Evolutionary conservation across 192 early-diverging fungal genomes (phyloP), one percentile per base, ranked within the genome.

Genomic region (Podila minutissima): DNA sequence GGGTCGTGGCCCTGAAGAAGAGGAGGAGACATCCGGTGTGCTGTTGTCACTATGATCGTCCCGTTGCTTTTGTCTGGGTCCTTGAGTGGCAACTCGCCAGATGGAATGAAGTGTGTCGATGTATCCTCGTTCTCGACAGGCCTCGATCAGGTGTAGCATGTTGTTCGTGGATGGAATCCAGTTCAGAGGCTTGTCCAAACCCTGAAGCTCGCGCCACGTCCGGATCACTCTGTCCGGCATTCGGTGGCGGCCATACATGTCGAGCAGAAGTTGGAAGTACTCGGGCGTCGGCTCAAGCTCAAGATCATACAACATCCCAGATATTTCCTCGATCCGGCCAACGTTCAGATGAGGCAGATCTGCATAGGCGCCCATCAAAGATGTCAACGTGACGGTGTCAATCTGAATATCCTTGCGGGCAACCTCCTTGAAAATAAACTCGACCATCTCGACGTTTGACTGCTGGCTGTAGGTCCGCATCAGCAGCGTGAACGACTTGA

Each of bases 101-200:
- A 73, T 63, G 19, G 71, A 58, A 19, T 73, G 60, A 13, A 81
- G 35, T 2, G 53, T 69, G 31, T 81, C 77, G 12, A 81, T 69
- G 17, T 81, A 73, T 13, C 77, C 77, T n/a, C 77, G 77, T 11
- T 81, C 77, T 19, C 77, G 65, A 59, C 77, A 81, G 0, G 77
- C 77, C 46, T 81, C 77, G 8, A 81, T 81, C 62, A 73, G 26
- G 53, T 73, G 46, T n/a, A 81, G 13, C 3, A 72, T 28, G 37
- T 73, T 81, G 31, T 62, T 73, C 11, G 70, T 81, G 11, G 53
- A 46, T 2, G 69, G 71, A 8, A 60, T 28, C 71, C 71, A 81
- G 8, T 38, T 8, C 41, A 69, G n/a, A 1, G 62, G 71, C 12
- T 69, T 60, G 51, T 58, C 55, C 8, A 64, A 66, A n/a, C 57